Evolutionary conservation across 2,329 filamentous ascomycete species (phyloP).

Genomic region (Stenocarpella maydis): DNA sequence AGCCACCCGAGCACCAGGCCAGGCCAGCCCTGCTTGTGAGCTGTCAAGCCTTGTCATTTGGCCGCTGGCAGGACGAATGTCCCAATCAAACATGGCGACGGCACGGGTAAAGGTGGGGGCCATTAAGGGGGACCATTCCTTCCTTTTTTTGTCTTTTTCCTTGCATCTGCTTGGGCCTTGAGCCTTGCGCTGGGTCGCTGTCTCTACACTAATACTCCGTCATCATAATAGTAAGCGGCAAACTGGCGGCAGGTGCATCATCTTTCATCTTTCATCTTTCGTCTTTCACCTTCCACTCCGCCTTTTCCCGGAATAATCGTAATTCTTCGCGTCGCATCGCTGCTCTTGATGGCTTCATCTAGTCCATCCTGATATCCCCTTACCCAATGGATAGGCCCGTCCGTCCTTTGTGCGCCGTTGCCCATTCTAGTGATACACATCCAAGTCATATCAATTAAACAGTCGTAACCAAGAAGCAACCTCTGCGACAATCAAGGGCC

Average conservation of each 20-base stretch:
- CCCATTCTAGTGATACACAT: not conserved
- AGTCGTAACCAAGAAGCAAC: not conserved
- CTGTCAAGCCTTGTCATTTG: not conserved
- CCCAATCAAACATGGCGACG: not conserved
- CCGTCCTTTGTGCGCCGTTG: not conserved
- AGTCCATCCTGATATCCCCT: not conserved
- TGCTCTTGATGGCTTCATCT: constrained; percentile 26
- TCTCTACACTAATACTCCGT: too few species aligned
- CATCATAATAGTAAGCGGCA: too few species aligned
- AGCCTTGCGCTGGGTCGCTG: too few species aligned
- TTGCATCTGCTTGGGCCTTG: too few species aligned
- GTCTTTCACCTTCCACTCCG: not conserved
- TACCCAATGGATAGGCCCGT: not conserved
- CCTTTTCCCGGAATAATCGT: not conserved
- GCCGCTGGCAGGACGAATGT: not conserved
- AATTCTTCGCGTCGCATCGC: not conserved
- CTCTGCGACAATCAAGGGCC: not conserved
- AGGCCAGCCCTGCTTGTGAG: constrained; percentile 15
- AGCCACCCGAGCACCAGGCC: not conserved
- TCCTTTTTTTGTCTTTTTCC: not conserved
- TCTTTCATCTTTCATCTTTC: not conserved
- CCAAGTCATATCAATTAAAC: not conserved
- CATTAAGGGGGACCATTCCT: not conserved
- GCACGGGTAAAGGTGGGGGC: constrained; percentile 10
- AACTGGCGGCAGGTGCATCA: not conserved